Base-by-base conservation (phyloP, 2,329 filamentous ascomycete genomes). In the Sarocladiaceae sp. region DNA sequence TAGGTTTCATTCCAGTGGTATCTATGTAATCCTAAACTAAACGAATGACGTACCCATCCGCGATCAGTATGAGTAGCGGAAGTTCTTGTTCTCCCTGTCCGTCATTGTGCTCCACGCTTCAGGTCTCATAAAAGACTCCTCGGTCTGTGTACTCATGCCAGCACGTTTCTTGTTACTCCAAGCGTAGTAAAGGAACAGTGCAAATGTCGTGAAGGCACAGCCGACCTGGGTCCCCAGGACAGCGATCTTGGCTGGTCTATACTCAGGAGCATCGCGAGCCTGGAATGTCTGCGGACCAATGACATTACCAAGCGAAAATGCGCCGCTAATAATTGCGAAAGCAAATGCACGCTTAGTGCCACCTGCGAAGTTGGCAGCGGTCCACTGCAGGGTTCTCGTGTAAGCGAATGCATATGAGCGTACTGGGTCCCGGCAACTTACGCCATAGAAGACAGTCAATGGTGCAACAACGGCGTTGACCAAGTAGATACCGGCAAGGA, bases 271-370 rank as follows among this genome's bases (percentile, higher is more conserved):
- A 47, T 79, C 73, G 32, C 62, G 62, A 2, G 63, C 64, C 51
- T 71, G 70, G 60, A 79, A 78, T 3, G 73, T 77, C 54, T 77
- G 70, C 1, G 74, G 74, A 0, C 74, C 74, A 48, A 78, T 77
- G 45, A 78, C 73, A 55, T 76, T 79, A 13, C 72, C 74, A 4
- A 75, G 56, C 0, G 71, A 71, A 55, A 76, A 77, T 15, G 67
- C 67, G 20, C 69, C 69, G 40, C 68, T 68, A 50, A 76, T 63
- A 42, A 73, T 56, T 15, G 71, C 70, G 9, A 67, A 64, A 3
- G 71, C 72, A 42, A 73, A 70, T 10, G 71, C 67, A 20, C 72
- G 68, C 58, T 76, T 77, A 4, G 73, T 76, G 18, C 67, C 65
- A 4, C 73, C 73, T 4, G 67, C 69, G 35, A 74, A 60, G 54